Percentiles rank a stretch among this genome's conserved stretches.
Evolutionary conservation across 768 basidiomycete genomes (phyloP).

Genomic region (Suillus sp.): DNA sequence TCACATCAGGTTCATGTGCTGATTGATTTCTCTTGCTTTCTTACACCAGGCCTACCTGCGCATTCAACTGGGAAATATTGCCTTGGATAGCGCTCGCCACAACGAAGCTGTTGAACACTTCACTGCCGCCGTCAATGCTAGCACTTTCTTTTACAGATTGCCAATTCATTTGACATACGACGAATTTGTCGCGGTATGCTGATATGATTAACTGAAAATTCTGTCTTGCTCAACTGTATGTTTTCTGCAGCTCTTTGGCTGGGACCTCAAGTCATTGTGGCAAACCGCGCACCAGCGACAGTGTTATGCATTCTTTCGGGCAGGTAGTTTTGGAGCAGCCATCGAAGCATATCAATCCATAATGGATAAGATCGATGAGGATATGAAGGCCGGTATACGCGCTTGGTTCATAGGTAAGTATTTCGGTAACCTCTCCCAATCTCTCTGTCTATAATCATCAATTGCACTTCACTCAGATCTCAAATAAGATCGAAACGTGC

Average conservation of each 20-base stretch:
- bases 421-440: background rate
- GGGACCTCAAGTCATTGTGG: background rate
- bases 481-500: background rate
- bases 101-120: background rate
- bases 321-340: background rate
- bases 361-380: background rate
- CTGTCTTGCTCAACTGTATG: background rate
- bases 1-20: background rate
- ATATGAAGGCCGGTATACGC: background rate
- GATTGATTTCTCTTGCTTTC: background rate
- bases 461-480: background rate
- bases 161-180: background rate
- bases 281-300: background rate
- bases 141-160: background rate
- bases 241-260: background rate
- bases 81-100: background rate
- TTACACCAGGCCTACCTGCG: background rate
- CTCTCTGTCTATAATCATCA: background rate
- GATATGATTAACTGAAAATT: background rate
- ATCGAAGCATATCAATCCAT: background rate
- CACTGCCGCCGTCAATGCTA: background rate
- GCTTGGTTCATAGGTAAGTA: background rate
- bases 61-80: background rate
- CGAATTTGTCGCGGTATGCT: background rate
- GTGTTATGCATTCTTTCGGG: background rate